Conservation (phyloP, 148 eudicot genomes). For the Silene conica region DNA sequence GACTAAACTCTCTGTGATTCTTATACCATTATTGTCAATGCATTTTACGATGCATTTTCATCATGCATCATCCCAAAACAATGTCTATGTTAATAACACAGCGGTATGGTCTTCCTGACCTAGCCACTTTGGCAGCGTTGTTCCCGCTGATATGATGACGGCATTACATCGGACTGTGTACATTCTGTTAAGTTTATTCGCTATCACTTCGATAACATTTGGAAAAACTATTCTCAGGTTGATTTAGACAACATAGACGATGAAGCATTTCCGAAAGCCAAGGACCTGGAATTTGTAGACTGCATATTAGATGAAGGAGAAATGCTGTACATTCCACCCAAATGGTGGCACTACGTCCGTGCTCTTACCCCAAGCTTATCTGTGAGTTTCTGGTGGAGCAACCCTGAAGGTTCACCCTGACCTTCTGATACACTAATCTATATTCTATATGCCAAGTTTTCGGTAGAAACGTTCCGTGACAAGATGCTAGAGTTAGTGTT, state of each 20-base stretch:
- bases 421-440: background rate
- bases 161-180: background rate
- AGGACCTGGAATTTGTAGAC: constrained; percentile 78
- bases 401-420: constrained; percentile 36
- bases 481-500: constrained; percentile 14
- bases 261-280: constrained; percentile 55
- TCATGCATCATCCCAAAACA: too few species aligned
- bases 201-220: constrained; percentile 5
- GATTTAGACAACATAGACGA: constrained; percentile 79
- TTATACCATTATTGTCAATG: too few species aligned
- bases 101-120: too few species aligned
- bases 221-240: constrained; percentile 44
- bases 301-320: constrained; percentile 95
- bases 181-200: background rate
- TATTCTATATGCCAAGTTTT: background rate
- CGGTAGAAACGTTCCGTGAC: background rate
- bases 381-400: constrained; percentile 97
- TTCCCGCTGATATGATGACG: too few species aligned
- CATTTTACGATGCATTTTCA: too few species aligned
- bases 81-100: too few species aligned
- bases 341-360: constrained; percentile 98
- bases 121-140: too few species aligned
- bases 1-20: too few species aligned
- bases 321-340: constrained; percentile 98
- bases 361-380: constrained; percentile 85